phyloP scores from a whole-genome alignment of 495 filamentous ascomycete species.

The Xylaria flabelliformis region DNA sequence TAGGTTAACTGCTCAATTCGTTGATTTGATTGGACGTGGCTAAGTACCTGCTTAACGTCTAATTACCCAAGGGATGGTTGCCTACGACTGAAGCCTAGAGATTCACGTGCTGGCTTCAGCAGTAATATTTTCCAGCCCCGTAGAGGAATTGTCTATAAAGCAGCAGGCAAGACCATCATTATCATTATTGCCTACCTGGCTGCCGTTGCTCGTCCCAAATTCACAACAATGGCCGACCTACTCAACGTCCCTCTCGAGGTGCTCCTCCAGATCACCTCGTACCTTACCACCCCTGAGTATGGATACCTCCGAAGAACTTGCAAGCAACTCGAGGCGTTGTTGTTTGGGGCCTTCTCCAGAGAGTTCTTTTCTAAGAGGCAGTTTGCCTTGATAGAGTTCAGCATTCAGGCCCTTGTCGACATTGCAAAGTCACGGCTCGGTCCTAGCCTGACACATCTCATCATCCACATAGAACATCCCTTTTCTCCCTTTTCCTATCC shows the following conservation, averaged over 20 bases:
- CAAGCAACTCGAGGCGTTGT: slow-evolving; percentile 48
- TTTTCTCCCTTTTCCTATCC: too few species aligned
- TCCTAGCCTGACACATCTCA: slow-evolving; percentile 51
- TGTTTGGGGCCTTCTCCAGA: slow-evolving; percentile 53
- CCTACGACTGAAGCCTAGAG: slow-evolving; percentile 5
- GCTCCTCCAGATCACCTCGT: slow-evolving; percentile 48
- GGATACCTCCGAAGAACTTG: slow-evolving; percentile 53
- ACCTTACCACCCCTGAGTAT: slow-evolving; percentile 54
- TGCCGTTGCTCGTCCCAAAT: slow-evolving; percentile 1
- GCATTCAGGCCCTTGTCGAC: slow-evolving; percentile 57
- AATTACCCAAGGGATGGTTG: not conserved
- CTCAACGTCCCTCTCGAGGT: slow-evolving; percentile 47
- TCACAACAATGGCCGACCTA: slow-evolving; percentile 24
- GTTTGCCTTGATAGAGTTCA: slow-evolving; percentile 58
- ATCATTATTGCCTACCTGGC: not conserved
- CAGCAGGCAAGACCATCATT: not conserved
- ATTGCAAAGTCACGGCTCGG: slow-evolving; percentile 59
- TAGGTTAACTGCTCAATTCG: too few species aligned
- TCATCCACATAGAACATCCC: slow-evolving; percentile 51
- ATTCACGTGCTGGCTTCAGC: not conserved
- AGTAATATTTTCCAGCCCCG: not conserved
- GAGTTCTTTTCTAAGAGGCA: slow-evolving; percentile 64
- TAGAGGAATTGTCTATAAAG: not conserved
- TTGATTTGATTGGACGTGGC: not conserved
- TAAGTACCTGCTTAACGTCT: not conserved